phyloP scores from a whole-genome alignment of 768 basidiomycete genomes.

The Inosperma sp. region DNA sequence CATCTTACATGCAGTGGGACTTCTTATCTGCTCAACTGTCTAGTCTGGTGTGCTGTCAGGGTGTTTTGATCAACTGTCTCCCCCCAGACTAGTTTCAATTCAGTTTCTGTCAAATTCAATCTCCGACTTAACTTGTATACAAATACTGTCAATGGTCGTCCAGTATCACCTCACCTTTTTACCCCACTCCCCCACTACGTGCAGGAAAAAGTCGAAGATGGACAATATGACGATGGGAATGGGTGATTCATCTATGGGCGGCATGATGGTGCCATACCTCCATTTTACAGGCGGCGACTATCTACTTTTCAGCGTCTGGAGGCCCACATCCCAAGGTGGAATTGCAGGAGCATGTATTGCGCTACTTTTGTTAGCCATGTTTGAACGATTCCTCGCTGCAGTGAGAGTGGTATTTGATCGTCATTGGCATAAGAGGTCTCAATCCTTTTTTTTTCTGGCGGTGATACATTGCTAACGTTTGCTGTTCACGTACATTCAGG shows the following conservation, averaged over 20 bases:
- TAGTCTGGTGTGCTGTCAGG: no score
- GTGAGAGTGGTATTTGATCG: constrained; percentile 47
- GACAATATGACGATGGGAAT: constrained; percentile 6
- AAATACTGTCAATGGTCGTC: no score
- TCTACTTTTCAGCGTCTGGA: constrained; percentile 65
- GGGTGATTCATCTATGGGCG: constrained; percentile 16
- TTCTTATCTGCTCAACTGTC: no score
- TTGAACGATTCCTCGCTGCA: constrained; percentile 67
- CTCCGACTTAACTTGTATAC: no score
- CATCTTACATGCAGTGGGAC: no score
- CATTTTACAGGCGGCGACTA: constrained; percentile 64
- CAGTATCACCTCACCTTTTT: neutral
- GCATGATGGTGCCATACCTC: constrained; percentile 61
- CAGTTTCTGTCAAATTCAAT: no score
- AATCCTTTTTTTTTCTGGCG: constrained; percentile 6
- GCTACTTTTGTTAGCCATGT: constrained; percentile 59
- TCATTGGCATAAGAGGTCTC: constrained; percentile 58
- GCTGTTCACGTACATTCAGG: constrained; percentile 12
- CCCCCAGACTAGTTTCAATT: no score
- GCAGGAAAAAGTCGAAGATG: neutral
- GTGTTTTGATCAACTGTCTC: no score
- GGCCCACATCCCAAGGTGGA: constrained; percentile 62
- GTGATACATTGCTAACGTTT: neutral
- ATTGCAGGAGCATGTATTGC: constrained; percentile 73
- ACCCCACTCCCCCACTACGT: neutral